Evolutionary conservation across 1,284 basidiomycete genomes (phyloP), one percentile per base, ranked within the genome.

Genomic region (Ganoderma lingzhi): DNA sequence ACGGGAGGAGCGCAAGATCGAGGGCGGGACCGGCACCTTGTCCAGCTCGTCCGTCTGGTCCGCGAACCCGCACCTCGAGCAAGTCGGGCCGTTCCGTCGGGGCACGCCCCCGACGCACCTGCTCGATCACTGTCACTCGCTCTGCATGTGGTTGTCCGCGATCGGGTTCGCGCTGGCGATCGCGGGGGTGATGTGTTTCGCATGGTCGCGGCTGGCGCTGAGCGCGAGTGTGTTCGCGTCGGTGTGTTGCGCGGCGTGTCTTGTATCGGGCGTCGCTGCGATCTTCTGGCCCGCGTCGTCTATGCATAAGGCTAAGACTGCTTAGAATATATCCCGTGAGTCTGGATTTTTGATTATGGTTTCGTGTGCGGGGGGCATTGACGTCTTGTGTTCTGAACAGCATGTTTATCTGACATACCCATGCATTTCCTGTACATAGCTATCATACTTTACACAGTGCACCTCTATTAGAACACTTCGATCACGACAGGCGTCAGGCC

Each of bases 151-250:
- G 68, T 77, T 87, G 19, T 79, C 88, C 14, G 78, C 81, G n/a
- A 62, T 82, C n/a, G 88, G 89, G 9, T 90, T 90, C 71, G 74
- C 82, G 1, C 79, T 90, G 19, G 84, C 84, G 0, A 76, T 88
- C 23, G 71, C 80, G 19, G 89, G 88, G 0, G 85, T 88, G 45
- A 12, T 88, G 19, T 83, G 82, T 71, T 88, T 84, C 69, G 80
- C 84, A 3, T 90, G 88, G 88, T 81, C 82, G 9, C 74, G 78
- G 51, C 82, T 87, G 64, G 81, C 86, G 12, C 64, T 39, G 9
- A 81, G 81, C 66, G 84, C 85, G 3, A 80, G 83, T 53, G 77
- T 85, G 45, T 85, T 86, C 44, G 78, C 83, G 23, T 84, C 80
- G 42, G 76, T 75, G 10, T 84, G 82, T 68, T 76, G 86, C 71